Evolutionary conservation across 2,329 filamentous ascomycete genomes (phyloP), one percentile per base, ranked within the genome.

Genomic region (Lasiodiplodia sp.): DNA sequence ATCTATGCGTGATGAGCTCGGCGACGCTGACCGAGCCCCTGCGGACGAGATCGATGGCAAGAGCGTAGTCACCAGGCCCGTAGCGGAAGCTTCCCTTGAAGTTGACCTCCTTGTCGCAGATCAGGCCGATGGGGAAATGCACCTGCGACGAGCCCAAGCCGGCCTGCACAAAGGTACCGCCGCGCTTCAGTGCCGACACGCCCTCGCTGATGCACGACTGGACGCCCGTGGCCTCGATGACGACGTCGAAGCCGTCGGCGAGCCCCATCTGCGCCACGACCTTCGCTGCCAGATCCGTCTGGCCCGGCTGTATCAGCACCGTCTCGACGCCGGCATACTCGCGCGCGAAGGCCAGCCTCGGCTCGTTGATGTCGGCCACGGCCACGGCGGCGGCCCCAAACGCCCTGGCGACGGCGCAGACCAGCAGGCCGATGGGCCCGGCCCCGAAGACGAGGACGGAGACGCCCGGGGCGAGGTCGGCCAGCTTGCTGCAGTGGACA

Each of bases 391-490:
- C 84, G 2, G 88, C 88, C 0, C 88, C 89, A 0, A 87, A 89
- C 1, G 89, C 89, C 34, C 87, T 81, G 1, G 88, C 88, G 0
- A 85, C 86, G 3, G 87, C 86, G 12, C 90, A 80, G 0, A 88
- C 85, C 31, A 81, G 72, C 38, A 81, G 70, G 14, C 79, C 79
- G 67, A 81, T 78, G 3, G 93, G 93, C 0, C 93, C 94, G 2
- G 93, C 93, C 55, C 93, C 93, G 84, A 96, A 95, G 21, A 97
- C 90, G 3, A 96, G 90, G 18, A 94, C 92, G 5, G 87, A 88
- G 76, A 93, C 88, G 10, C 93, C 93, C 1, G 92, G 92, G 71
- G 85, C 85, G 71, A 97, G 85, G 28, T 81, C 80, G 2, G 91
- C 93, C 82, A 94, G 92, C 73, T 88, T 88, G 70, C 90, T 89